A percentile compares a stretch with the other conserved stretches of the same genome.
These are phyloP conservation scores for Globisporangium alternatum DNA, from an alignment of 352 stramenopile genomes.

Conservation along the genomic window DNA sequence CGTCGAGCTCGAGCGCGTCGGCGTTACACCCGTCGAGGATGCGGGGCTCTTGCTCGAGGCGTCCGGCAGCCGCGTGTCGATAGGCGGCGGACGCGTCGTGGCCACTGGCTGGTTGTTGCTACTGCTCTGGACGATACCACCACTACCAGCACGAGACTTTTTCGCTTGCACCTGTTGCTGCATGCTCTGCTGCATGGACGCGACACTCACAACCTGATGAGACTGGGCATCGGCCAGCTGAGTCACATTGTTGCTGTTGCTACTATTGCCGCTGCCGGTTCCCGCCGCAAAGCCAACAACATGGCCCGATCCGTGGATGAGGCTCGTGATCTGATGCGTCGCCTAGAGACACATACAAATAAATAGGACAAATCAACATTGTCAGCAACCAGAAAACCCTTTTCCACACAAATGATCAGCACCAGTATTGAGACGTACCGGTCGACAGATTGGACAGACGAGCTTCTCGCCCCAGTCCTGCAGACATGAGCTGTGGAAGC, in stretches of 20 bases:
- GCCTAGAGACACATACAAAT: constrained; percentile 8
- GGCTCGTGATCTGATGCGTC: constrained; percentile 17
- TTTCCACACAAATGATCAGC: constrained; percentile 11
- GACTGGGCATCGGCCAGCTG: constrained; percentile 11
- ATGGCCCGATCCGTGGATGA: neutral
- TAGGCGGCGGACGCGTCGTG: constrained; percentile 36
- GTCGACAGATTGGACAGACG: constrained; percentile 42
- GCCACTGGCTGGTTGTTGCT: neutral
- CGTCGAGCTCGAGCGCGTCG: constrained; percentile 36
- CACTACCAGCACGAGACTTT: neutral
- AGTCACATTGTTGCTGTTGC: constrained; percentile 3
- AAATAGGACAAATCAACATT: constrained; percentile 5
- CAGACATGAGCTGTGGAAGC: constrained; percentile 61
- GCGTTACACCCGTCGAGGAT: constrained; percentile 24
- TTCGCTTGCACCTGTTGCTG: constrained; percentile 10
- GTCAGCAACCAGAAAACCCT: constrained; percentile 10
- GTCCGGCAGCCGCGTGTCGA: constrained; percentile 37
- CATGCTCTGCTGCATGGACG: constrained; percentile 18
- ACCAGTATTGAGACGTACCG: constrained; percentile 25
- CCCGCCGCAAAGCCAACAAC: constrained; percentile 3
- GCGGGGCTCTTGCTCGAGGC: constrained; percentile 9
- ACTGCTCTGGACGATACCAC: neutral
- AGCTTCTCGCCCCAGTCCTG: constrained; percentile 65
- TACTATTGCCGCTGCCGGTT: neutral
- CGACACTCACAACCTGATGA: constrained; percentile 21